These are phyloP conservation scores for Sclerotinia minor DNA, from an alignment of 2,329 filamentous ascomycete genomes.

Conservation along the genomic window DNA sequence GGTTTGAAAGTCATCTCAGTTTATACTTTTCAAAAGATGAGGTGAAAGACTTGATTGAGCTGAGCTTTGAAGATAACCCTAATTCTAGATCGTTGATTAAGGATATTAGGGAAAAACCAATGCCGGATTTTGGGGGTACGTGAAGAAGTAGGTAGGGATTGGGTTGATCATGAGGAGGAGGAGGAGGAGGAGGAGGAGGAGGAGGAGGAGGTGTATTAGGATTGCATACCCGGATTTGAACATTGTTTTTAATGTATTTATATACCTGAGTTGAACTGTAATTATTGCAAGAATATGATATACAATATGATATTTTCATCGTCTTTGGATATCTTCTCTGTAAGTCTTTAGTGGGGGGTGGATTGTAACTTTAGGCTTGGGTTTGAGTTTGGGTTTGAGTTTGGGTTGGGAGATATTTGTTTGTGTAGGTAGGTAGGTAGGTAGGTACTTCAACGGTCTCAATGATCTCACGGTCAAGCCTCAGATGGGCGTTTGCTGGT, in stretches of 20 bases:
- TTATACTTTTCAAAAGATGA: slow-evolving; percentile 62
- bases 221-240: background rate
- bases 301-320: too few relatives aligned
- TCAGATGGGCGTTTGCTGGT: too few relatives aligned
- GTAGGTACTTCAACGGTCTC: too few relatives aligned
- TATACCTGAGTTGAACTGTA: background rate
- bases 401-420: too few relatives aligned
- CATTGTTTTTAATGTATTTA: background rate
- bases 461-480: too few relatives aligned
- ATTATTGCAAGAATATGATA: background rate
- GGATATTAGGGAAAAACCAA: slow-evolving; percentile 53
- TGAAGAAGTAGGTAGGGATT: background rate
- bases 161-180: background rate
- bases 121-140: background rate
- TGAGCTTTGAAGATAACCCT: slow-evolving; percentile 65
- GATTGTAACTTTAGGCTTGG: too few relatives aligned
- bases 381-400: too few relatives aligned
- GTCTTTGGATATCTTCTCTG: too few relatives aligned
- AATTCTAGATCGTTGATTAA: slow-evolving; percentile 56
- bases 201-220: background rate
- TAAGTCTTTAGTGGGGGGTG: too few relatives aligned
- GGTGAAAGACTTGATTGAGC: slow-evolving; percentile 61
- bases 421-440: too few relatives aligned
- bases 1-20: slow-evolving; percentile 66
- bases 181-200: background rate